phyloP scores from a whole-genome alignment of 2,329 filamentous ascomycete species.

The Venturia aucupariae region DNA sequence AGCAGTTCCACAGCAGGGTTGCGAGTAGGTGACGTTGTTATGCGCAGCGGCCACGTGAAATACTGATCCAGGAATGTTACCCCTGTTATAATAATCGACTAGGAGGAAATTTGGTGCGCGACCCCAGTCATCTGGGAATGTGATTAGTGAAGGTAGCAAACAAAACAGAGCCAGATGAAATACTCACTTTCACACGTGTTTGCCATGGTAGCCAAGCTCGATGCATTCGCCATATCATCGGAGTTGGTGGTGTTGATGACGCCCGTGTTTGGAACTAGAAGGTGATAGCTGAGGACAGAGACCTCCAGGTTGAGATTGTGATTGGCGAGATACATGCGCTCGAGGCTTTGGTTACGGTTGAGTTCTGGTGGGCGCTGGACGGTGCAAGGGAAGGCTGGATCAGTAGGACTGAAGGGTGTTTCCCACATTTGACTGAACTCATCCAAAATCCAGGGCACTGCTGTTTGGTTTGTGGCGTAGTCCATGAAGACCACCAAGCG shows the following conservation, averaged over 20 bases:
- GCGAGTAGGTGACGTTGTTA: constrained; percentile 64
- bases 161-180: background rate
- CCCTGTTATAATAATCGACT: constrained; percentile 33
- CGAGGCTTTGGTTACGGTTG: constrained; percentile 33
- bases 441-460: constrained; percentile 76
- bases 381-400: constrained; percentile 65
- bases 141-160: constrained; percentile 13
- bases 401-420: constrained; percentile 69
- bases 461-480: constrained; percentile 58
- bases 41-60: constrained; percentile 36
- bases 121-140: constrained; percentile 23
- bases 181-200: constrained; percentile 26
- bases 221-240: constrained; percentile 23
- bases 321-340: constrained; percentile 73
- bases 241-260: constrained; percentile 28
- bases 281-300: constrained; percentile 18
- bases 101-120: constrained; percentile 33
- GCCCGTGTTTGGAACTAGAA: constrained; percentile 30
- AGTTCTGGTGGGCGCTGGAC: constrained; percentile 67
- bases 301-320: constrained; percentile 78
- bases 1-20: constrained; percentile 45
- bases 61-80: constrained; percentile 28
- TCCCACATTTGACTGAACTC: constrained; percentile 88
- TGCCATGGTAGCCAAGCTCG: constrained; percentile 26
- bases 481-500: constrained; percentile 33